Evolutionary conservation across 768 basidiomycete genomes (phyloP), one percentile per base, ranked within the genome.

Genomic region (Psilocybe tampanensis): DNA sequence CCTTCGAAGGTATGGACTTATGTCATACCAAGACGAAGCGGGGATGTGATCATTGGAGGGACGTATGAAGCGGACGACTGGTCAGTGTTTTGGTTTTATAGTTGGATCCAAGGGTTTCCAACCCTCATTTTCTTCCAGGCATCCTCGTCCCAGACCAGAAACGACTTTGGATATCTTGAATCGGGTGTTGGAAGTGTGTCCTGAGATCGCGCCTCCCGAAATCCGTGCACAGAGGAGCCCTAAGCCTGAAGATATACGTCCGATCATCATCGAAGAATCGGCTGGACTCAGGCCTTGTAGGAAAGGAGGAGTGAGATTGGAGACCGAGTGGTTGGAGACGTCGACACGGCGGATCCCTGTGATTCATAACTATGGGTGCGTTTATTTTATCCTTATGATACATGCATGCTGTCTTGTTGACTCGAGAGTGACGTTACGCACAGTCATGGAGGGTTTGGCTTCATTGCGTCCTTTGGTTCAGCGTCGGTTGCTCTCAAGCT

Each of bases 11-110:
- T 73, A 0, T 80, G 78, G 80, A 83, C 85, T 21, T 86, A 86
- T 66, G 72, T 86, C 41, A 84, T 88, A 52, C 85, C 85, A 1
- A 71, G 86, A 60, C 72, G 79, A 41, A 77, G 75, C 54, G 85
- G 86, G 21, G 77, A 82, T 60, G 81, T 78, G 18, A 83, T 89
- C 29, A 67, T 89, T 6, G 87, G 89, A 8, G 86, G 86, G 0
- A 88, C 80, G 11, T 81, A 76, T 55, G 76, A 69, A 1, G 72
- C 74, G 0, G 66, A 89, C 61, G 89, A 90, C 65, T 90, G 88
- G 88, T 81, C 60, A 47, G 65, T 59, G 36, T 17, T 19, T 23
- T 15, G 21, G 36, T 36, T 17, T 36, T 17, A 15, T 42, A 19
- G 8, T 32, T 26, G n/a, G 19, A 33, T 26, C 26, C 32, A 9